Evolutionary conservation across 2,329 filamentous ascomycete genomes (phyloP).

Genomic region (Apiospora sp.): DNA sequence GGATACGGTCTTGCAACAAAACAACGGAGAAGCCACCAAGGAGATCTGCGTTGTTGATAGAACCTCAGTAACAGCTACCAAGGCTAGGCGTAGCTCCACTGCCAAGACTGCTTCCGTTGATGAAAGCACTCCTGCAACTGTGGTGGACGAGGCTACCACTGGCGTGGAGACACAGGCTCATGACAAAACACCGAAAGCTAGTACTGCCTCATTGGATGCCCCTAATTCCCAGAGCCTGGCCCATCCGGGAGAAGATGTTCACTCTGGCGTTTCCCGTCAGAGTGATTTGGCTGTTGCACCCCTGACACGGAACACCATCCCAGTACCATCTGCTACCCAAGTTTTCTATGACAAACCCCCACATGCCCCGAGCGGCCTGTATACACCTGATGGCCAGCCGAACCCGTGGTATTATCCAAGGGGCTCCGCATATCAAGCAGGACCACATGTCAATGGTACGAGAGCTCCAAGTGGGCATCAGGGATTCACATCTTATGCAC

Average conservation of each 20-base stretch:
- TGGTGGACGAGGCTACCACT: not conserved
- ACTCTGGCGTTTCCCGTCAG: not conserved
- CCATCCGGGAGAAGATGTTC: not conserved
- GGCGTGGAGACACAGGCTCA: not conserved
- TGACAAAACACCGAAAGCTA: not conserved
- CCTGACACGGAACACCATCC: not conserved
- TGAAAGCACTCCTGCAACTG: not conserved
- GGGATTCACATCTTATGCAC: not conserved
- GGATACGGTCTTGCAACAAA: not conserved
- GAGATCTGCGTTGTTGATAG: slow-evolving; percentile 35
- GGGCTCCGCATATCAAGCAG: not conserved
- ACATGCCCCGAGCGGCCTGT: not conserved
- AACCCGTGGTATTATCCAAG: not conserved
- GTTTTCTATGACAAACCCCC: not conserved
- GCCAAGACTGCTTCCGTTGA: not conserved
- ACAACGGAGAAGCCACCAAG: slow-evolving; percentile 26
- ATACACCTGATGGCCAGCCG: not conserved
- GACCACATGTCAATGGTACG: not conserved
- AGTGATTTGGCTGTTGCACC: not conserved
- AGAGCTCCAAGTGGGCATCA: not conserved
- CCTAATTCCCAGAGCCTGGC: not conserved
- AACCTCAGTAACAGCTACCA: slow-evolving; percentile 24
- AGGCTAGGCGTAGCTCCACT: not conserved
- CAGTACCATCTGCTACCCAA: not conserved
- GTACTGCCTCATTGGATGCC: not conserved